A percentile compares a stretch with the other conserved stretches of the same genome.
Evolutionary conservation across 108 stramenopile species (phyloP).

Genomic region (Cyclotella choctawhatcheeana): DNA sequence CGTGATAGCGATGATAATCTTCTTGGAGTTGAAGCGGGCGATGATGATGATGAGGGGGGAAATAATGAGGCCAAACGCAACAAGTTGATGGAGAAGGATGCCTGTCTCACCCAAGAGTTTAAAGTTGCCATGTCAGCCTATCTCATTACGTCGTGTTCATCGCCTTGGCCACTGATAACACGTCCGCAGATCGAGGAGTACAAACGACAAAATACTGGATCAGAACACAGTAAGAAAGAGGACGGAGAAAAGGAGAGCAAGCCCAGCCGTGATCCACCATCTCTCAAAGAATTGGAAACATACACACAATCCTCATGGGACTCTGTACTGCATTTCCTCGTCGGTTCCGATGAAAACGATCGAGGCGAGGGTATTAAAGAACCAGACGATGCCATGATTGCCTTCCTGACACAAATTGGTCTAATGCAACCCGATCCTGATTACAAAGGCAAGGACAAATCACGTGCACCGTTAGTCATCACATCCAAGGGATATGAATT

Average conservation of each 20-base stretch:
- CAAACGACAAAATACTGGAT: conserved; percentile 15
- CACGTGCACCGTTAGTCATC: conserved; percentile 80
- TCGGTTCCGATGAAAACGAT: conserved; percentile 66
- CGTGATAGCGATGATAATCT: no score
- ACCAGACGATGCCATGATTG: conserved; percentile 70
- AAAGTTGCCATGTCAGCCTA: conserved; percentile 33
- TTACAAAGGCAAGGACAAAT: conserved; percentile 56
- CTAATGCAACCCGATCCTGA: conserved; percentile 88
- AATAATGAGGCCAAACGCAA: conserved; percentile 18
- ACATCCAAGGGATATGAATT: conserved; percentile 88
- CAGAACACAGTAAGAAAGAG: conserved; percentile 1
- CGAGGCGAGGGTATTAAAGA: conserved; percentile 48
- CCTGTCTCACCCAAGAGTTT: conserved; percentile 39
- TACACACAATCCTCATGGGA: conserved; percentile 86
- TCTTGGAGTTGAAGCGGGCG: conserved; percentile 21
- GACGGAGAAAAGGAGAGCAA: conserved; percentile 26
- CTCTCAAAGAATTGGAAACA: conserved; percentile 70
- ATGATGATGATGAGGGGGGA: conserved; percentile 18
- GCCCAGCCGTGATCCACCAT: conserved; percentile 55
- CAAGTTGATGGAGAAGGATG: conserved; percentile 43
- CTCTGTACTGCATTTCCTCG: conserved; percentile 84
- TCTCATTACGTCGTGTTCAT: conserved; percentile 40
- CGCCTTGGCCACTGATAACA: conserved; percentile 48
- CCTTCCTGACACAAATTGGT: conserved; percentile 73
- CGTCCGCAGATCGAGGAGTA: conserved; percentile 32